Percentiles rank a stretch among this genome's conserved stretches.
Conservation (phyloP, 257 asterid genomes). For the Gentiana dahurica region DNA sequence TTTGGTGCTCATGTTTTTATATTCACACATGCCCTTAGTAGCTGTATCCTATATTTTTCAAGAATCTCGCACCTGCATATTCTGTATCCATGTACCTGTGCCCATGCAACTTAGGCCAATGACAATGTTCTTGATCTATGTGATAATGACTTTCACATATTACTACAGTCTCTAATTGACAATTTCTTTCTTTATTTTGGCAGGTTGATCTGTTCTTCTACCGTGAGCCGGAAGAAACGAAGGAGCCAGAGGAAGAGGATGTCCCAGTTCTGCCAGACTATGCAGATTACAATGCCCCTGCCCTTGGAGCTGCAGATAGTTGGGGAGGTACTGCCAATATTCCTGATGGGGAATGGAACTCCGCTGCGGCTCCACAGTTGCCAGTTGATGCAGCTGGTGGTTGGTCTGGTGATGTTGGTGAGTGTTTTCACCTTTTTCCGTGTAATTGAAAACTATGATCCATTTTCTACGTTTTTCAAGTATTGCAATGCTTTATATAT, state of each 20-base stretch:
- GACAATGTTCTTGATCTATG: too few relatives aligned
- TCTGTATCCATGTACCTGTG: too few relatives aligned
- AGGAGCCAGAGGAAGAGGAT: slow-evolving; percentile 20
- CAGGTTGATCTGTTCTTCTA: slow-evolving; percentile 27
- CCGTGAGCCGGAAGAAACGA: slow-evolving; percentile 28
- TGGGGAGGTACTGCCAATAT: slow-evolving; percentile 15
- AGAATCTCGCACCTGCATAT: too few relatives aligned
- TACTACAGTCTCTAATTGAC: too few relatives aligned
- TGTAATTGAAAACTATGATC: too few relatives aligned
- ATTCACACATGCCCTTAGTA: too few relatives aligned
- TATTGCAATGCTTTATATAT: background rate
- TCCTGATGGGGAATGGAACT: slow-evolving; percentile 14
- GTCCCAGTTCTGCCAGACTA: slow-evolving; percentile 8
- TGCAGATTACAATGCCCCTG: slow-evolving; percentile 8
- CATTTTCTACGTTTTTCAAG: background rate
- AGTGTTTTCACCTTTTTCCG: background rate
- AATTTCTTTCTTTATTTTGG: background rate
- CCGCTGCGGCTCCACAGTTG: slow-evolving; percentile 5
- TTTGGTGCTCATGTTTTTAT: too few relatives aligned
- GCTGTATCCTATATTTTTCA: too few relatives aligned
- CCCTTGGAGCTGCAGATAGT: slow-evolving; percentile 7
- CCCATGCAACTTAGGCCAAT: too few relatives aligned
- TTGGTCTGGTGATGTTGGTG: slow-evolving; percentile 18
- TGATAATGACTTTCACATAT: too few relatives aligned
- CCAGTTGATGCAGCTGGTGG: slow-evolving; percentile 6